Percentiles rank a stretch among this genome's conserved stretches.
Evolutionary conservation across 495 filamentous ascomycete species (phyloP).

Genomic region (Penicillium antarcticum): DNA sequence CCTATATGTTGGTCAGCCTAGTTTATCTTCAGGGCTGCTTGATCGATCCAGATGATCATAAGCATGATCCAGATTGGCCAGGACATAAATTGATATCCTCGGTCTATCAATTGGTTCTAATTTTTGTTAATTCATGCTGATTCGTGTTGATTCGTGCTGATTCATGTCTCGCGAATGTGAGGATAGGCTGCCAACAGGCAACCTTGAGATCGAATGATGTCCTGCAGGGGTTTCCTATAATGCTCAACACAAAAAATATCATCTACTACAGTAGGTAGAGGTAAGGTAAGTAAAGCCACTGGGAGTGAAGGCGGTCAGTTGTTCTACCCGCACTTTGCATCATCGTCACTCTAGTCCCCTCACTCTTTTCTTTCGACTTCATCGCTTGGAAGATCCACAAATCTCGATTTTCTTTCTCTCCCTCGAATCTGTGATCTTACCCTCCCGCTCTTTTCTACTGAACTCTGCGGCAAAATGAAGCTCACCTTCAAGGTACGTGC

Average conservation of each 20-base stretch:
- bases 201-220: not conserved
- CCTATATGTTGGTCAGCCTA: not conserved
- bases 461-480: slow-evolving; percentile 61
- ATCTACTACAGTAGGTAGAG: too few relatives aligned
- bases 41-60: too few relatives aligned
- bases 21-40: too few relatives aligned
- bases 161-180: not conserved
- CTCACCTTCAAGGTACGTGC: slow-evolving; percentile 73
- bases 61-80: too few relatives aligned
- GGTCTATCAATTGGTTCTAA: not conserved
- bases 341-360: slow-evolving; percentile 13
- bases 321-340: slow-evolving; percentile 5
- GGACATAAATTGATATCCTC: not conserved
- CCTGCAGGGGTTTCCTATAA: not conserved
- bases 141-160: not conserved
- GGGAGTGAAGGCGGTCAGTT: slow-evolving; percentile 3
- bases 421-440: slow-evolving; percentile 13
- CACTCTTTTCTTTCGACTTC: slow-evolving; percentile 3
- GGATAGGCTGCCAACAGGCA: slow-evolving; percentile 2
- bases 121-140: not conserved
- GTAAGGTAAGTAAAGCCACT: not conserved
- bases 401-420: slow-evolving; percentile 9
- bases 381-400: slow-evolving; percentile 8
- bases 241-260: too few relatives aligned
- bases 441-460: slow-evolving; percentile 6